These are phyloP conservation scores for Neurospora cerealis DNA, from an alignment of 495 filamentous ascomycete species.

Conservation along the genomic window DNA sequence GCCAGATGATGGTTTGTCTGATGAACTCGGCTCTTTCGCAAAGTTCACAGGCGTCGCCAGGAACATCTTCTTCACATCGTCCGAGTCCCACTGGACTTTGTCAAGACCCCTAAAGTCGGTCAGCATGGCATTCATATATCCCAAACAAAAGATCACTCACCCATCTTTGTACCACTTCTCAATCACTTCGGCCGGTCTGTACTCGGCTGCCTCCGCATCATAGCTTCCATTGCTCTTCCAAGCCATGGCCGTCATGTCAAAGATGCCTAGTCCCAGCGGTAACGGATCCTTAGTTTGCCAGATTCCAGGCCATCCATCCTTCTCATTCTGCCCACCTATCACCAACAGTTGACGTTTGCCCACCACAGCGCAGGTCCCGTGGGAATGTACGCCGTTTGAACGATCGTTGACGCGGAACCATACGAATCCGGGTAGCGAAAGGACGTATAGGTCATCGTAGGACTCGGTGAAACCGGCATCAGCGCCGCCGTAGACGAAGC, in stretches of 20 bases:
- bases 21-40: not conserved
- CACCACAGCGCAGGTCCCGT: not conserved
- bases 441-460: not conserved
- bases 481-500: not conserved
- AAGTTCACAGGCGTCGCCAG: not conserved
- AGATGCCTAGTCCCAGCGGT: conserved; percentile 4
- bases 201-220: not conserved
- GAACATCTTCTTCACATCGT: not conserved
- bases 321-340: not conserved
- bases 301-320: not conserved
- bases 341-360: not conserved
- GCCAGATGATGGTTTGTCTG: not conserved
- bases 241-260: conserved; percentile 8
- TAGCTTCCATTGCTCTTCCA: conserved; percentile 4
- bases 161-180: conserved; percentile 4
- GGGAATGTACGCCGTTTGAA: not conserved
- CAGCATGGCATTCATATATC: not conserved
- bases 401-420: not conserved
- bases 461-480: not conserved
- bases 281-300: not conserved
- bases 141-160: not conserved
- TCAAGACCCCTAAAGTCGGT: not conserved
- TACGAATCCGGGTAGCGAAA: not conserved
- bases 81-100: not conserved
- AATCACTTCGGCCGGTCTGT: not conserved